Conservation (phyloP, 202 grass and related monocot species). For the Bolboschoenoplectus hybrid region DNA sequence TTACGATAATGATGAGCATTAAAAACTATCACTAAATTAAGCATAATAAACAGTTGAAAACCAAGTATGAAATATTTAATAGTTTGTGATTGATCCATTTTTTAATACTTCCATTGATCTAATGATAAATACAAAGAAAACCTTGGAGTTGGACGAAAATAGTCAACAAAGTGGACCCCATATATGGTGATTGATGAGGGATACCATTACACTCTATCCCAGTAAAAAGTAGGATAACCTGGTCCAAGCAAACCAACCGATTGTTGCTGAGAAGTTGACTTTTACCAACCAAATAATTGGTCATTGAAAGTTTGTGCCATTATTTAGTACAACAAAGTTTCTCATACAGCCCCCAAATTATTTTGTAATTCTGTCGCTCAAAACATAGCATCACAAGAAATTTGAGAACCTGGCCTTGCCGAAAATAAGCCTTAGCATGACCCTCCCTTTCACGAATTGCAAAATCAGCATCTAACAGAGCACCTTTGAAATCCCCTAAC, state of each 20-base stretch:
- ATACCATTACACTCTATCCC: slow-evolving; percentile 7
- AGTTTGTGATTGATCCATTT: neutral
- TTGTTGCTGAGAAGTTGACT: neutral
- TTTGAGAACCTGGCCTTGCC: slow-evolving; percentile 74
- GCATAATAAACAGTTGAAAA: slow-evolving; percentile 23
- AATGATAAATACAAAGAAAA: slow-evolving; percentile 25
- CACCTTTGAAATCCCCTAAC: slow-evolving; percentile 73
- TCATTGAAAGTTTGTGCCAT: slow-evolving; percentile 9
- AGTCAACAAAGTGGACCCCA: neutral
- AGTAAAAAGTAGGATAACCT: slow-evolving; percentile 17
- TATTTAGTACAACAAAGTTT: slow-evolving; percentile 21
- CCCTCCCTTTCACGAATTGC: slow-evolving; percentile 82
- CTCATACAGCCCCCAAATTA: neutral
- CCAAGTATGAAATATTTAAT: neutral
- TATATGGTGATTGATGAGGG: neutral
- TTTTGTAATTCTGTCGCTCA: neutral
- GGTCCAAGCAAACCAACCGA: neutral
- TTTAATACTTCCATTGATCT: neutral
- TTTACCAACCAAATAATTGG: slow-evolving; percentile 21
- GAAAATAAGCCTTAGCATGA: slow-evolving; percentile 91
- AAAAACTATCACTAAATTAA: neutral
- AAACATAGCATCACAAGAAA: slow-evolving; percentile 36
- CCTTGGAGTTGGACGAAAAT: neutral
- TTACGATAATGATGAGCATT: neutral
- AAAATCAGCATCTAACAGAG: slow-evolving; percentile 96